A percentile compares a stretch with the other conserved stretches of the same genome.
Conservation (phyloP, 2,329 filamentous ascomycete species). For the Trichoderma asperellum region DNA sequence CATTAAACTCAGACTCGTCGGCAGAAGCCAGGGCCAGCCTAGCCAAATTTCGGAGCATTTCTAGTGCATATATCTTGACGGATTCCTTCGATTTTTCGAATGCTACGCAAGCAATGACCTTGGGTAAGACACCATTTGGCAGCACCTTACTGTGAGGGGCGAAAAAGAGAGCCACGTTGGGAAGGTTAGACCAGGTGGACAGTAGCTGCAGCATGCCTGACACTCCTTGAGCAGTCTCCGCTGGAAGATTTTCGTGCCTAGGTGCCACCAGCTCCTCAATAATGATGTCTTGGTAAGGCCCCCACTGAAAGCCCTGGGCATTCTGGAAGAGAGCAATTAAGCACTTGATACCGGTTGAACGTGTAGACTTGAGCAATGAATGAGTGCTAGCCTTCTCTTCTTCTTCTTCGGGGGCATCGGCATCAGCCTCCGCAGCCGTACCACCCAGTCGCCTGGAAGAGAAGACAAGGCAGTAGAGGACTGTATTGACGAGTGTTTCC, state of each 20-base stretch:
- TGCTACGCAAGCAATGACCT: conserved; percentile 72
- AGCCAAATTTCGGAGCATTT: conserved; percentile 73
- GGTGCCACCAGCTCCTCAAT: conserved; percentile 77
- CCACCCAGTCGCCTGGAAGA: conserved; percentile 64
- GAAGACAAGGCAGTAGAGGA: conserved; percentile 79
- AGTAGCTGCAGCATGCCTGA: conserved; percentile 83
- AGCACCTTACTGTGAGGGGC: conserved; percentile 44
- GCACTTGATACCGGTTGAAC: conserved; percentile 79
- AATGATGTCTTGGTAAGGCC: conserved; percentile 69
- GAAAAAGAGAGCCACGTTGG: conserved; percentile 70
- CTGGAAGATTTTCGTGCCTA: conserved; percentile 74
- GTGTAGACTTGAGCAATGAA: conserved; percentile 67
- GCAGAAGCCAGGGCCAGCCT: conserved; percentile 60
- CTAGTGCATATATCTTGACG: conserved; percentile 80
- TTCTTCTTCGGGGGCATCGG: conserved; percentile 48
- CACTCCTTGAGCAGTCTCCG: conserved; percentile 86
- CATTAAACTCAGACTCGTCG: conserved; percentile 59
- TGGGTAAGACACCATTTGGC: conserved; percentile 67
- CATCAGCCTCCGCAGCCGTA: conserved; percentile 33
- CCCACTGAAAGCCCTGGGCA: conserved; percentile 72
- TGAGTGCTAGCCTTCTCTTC: conserved; percentile 50
- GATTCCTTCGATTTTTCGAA: conserved; percentile 79
- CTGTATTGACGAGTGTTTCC: conserved; percentile 70
- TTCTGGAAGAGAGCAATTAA: conserved; percentile 77
- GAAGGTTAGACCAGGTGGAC: conserved; percentile 74